Percentiles rank a stretch among this genome's conserved stretches.
phyloP scores from a whole-genome alignment of 352 stramenopile species.

The Elongisporangium anandrum region DNA sequence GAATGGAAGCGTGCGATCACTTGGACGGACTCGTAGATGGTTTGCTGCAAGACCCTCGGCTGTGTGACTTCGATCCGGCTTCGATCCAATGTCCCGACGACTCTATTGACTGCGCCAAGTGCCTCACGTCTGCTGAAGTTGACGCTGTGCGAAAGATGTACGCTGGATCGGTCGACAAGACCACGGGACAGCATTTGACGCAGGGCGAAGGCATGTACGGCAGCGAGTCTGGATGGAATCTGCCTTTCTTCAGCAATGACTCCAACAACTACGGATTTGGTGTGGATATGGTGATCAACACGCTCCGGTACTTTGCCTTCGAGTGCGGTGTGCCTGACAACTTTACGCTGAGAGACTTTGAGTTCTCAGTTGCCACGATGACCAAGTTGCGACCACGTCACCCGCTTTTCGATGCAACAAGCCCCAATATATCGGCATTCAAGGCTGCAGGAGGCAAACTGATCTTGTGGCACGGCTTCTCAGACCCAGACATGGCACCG shows the following conservation, averaged over 20 bases:
- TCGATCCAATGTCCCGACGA: constrained; percentile 5
- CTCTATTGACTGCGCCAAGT: constrained; percentile 5
- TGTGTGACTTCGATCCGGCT: constrained; percentile 19
- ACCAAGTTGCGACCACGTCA: constrained; percentile 23
- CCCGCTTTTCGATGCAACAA: constrained; percentile 26
- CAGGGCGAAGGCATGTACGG: constrained; percentile 29
- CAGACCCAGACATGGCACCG: constrained; percentile 32
- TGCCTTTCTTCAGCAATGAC: constrained; percentile 27
- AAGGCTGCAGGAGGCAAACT: constrained; percentile 26
- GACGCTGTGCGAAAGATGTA: constrained; percentile 29
- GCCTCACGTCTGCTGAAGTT: constrained; percentile 25
- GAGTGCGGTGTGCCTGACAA: constrained; percentile 17
- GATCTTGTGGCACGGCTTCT: constrained; percentile 35
- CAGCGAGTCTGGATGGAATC: constrained; percentile 24
- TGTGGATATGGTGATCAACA: too few relatives aligned
- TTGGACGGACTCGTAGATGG: constrained; percentile 26
- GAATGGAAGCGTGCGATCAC: constrained; percentile 18
- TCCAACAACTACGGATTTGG: constrained; percentile 10
- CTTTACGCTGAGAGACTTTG: constrained; percentile 27
- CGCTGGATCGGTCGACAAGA: constrained; percentile 20
- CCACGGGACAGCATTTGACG: constrained; percentile 19
- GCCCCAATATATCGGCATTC: constrained; percentile 25
- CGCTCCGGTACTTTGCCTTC: constrained; percentile 4
- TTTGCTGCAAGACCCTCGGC: constrained; percentile 23
- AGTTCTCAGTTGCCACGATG: constrained; percentile 22